A percentile compares a stretch with the other conserved stretches of the same genome.
Evolutionary conservation across 129 eudicot species (phyloP).

Genomic region (Helianthus tuberosus): DNA sequence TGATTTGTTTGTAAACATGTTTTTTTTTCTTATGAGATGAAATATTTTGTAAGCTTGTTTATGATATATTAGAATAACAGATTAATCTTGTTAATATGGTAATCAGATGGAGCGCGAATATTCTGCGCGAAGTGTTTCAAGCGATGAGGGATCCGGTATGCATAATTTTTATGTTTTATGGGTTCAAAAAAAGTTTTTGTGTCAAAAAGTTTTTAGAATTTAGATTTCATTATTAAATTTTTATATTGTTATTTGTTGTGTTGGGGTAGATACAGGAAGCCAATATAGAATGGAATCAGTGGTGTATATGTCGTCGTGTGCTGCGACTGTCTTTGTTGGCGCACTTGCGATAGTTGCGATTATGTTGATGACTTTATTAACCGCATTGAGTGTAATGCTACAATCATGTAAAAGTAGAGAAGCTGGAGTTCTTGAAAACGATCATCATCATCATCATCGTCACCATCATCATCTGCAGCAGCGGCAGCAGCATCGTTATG

Average conservation of each 20-base stretch:
- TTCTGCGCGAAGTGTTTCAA: conserved; percentile 47
- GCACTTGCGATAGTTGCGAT: conserved; percentile 56
- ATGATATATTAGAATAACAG: conserved; percentile 15
- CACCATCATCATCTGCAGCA: neutral
- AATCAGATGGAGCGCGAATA: conserved; percentile 60
- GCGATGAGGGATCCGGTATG: conserved; percentile 58
- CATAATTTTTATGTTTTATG: neutral
- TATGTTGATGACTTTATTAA: conserved; percentile 45
- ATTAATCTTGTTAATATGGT: conserved; percentile 30
- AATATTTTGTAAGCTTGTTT: neutral
- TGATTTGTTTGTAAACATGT: neutral
- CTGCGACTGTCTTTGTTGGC: conserved; percentile 58
- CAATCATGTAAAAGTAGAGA: conserved; percentile 53
- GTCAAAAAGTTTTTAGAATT: neutral
- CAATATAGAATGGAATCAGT: conserved; percentile 48
- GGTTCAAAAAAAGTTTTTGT: neutral
- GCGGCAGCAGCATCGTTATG: neutral
- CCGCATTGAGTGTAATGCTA: conserved; percentile 56
- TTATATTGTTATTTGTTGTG: conserved; percentile 22
- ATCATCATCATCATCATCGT: neutral
- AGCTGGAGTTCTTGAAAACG: conserved; percentile 53
- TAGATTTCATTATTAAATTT: conserved; percentile 13
- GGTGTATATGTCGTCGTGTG: conserved; percentile 67
- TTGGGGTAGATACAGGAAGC: conserved; percentile 56
- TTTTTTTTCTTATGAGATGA: neutral